Base-by-base conservation (phyloP, 352 stramenopile species). In the Phytophthora melonis region DNA sequence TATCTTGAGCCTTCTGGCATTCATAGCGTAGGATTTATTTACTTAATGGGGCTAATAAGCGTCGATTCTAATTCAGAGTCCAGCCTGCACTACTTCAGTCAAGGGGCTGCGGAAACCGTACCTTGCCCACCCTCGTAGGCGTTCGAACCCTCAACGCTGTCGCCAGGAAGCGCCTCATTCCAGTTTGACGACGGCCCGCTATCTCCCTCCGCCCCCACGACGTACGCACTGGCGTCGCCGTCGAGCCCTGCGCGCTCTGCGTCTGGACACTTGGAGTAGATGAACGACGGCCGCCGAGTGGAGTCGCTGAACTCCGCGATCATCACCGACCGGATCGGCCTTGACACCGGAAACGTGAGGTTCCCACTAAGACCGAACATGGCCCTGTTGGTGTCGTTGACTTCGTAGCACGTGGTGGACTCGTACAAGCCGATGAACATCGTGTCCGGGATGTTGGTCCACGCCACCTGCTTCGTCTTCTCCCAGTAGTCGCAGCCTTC, bases 311-410 rank as follows among this genome's bases (percentile, higher is more conserved):
- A 23, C 5, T 25, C 45, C 6, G 21, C 50, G 5, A 57, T n/a
- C 50, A 57, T 57, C 50, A 57, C 45, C 11, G 45, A 53, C n/a
- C 45, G 45, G 45, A 53, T 53, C 8, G 45, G n/a, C 45, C 9
- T 27, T 53, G 45, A 9, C 19, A 18, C 5, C 5, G 45, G 45
- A 9, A 53, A 53, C 5, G 18, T 53, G 45, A 16, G 18, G 8
- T n/a, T 11, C 1, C 45, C 45, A 3, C 27, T n/a, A 50, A 50
- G 16, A 7, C 9, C 45, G 45, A 53, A 53, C 11, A 14, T 3
- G 14, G 39, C 14, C 39, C n/a, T 45, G 1, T 45, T 45, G 39
- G 11, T 45, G 14, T 50, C 41, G 14, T 21, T 16, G 16, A 16
- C n/a, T 50, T 53, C 45, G 45, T 53, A 19, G 45, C 45, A 53